phyloP scores from a whole-genome alignment of 306 rosid genomes.

The Prosopis cineraria region DNA sequence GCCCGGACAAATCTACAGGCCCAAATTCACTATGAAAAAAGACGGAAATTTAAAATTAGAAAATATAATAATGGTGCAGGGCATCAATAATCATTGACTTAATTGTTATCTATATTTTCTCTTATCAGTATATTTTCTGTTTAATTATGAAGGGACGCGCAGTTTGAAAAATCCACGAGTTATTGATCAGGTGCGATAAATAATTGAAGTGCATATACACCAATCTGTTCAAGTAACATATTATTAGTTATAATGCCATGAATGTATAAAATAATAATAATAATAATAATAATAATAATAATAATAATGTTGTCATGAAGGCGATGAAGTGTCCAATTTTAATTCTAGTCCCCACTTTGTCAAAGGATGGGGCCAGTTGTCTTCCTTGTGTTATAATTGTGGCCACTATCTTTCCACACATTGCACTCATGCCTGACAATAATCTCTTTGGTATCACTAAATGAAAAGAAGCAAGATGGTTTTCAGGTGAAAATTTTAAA shows the following conservation, averaged over 20 bases:
- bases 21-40: not conserved
- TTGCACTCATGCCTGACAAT: conserved; percentile 36
- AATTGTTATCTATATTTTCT: not conserved
- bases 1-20: not conserved
- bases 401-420: conserved; percentile 36
- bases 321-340: conserved; percentile 19
- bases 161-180: not conserved
- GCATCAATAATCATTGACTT: not conserved
- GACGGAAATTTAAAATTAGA: not conserved
- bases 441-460: conserved; percentile 1
- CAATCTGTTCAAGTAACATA: not conserved
- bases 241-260: not conserved
- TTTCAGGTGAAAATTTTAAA: not conserved
- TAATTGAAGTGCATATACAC: conserved; percentile 8
- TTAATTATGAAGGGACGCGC: not conserved
- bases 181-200: not conserved
- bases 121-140: not conserved
- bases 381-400: conserved; percentile 40
- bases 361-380: conserved; percentile 45
- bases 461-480: not conserved
- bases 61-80: not conserved
- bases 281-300: not conserved
- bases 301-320: not conserved
- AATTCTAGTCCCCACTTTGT: not conserved
- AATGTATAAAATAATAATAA: not conserved